Evolutionary conservation across 2,329 filamentous ascomycete genomes (phyloP), one percentile per base, ranked within the genome.

Genomic region (Fusarium heterosporum): DNA sequence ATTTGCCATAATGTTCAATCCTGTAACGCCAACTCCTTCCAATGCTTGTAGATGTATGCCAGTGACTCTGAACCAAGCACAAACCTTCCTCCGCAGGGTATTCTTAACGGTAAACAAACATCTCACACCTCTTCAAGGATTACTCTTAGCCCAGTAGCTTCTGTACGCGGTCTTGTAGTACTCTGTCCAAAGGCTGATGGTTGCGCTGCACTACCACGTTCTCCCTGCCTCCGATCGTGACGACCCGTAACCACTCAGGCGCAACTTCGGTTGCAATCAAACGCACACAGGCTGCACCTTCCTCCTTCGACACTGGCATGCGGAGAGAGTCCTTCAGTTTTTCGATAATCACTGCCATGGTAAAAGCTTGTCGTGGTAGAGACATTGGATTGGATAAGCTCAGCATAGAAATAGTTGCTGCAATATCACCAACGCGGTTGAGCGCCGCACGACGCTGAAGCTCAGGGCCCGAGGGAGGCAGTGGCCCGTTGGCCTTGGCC

Each of bases 321-420:
- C 84, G 80, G 57, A 91, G 79, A 26, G 90, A 93, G 76, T 93
- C 90, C 71, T 84, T 85, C 47, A 93, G 81, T 74, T 88, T 90
- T 67, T 87, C 84, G 17, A 90, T 78, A 53, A 93, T 79, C 13
- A 82, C 83, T 28, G 84, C 79, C 82, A 93, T 85, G 25, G 86
- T 85, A 72, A 92, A 93, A 2, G 89, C 86, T 64, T 91, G 81
- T 11, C 88, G 81, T 6, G 82, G 84, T 72, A 87, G 82, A 29
- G 78, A 80, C 42, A 75, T 70, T 9, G 80, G 78, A 36, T 78
- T 84, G n/a, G 81, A 82, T 41, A 86, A 82, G 73, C 84, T 85
- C 63, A 93, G 82, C 81, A 91, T 87, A n/a, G 84, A 84, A 32
- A 94, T 78, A 8, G 92, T 87, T 8, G 87, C 84, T 3, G 88